Percentiles rank a stretch among this genome's conserved stretches.
These are phyloP conservation scores for Buddleja alternifolia DNA, from an alignment of 257 asterid species.

Conservation along the genomic window DNA sequence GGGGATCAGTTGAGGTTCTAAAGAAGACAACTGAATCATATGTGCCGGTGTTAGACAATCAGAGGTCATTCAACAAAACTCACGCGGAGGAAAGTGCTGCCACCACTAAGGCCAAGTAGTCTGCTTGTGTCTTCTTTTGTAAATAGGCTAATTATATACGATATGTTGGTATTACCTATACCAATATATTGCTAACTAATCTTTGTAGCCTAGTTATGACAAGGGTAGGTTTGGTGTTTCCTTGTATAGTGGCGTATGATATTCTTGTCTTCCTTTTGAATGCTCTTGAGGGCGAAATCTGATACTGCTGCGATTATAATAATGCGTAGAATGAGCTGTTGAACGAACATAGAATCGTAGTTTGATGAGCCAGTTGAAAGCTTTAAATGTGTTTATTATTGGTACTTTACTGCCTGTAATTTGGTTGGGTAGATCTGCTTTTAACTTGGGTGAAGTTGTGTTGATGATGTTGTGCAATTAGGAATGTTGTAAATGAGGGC, in stretches of 20 bases:
- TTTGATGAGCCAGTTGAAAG: too few relatives aligned
- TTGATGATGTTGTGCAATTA: too few relatives aligned
- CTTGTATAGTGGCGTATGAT: not conserved
- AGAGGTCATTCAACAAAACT: constrained; percentile 44
- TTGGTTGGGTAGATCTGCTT: too few relatives aligned
- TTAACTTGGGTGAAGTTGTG: too few relatives aligned
- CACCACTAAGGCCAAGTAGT: constrained; percentile 29
- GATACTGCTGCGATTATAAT: too few relatives aligned
- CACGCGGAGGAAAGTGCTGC: constrained; percentile 33
- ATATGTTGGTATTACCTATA: not conserved
- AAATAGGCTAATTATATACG: constrained; percentile 5
- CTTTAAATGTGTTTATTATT: too few relatives aligned
- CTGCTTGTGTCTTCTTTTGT: not conserved
- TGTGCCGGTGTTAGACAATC: constrained; percentile 51
- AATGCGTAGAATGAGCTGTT: too few relatives aligned
- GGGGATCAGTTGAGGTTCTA: constrained; percentile 37
- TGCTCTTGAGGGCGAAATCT: too few relatives aligned
- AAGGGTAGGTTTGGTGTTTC: not conserved
- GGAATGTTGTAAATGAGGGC: too few relatives aligned
- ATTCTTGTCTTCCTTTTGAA: too few relatives aligned
- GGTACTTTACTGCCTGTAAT: too few relatives aligned
- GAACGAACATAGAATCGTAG: too few relatives aligned
- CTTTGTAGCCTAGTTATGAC: constrained; percentile 4
- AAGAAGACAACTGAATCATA: constrained; percentile 59
- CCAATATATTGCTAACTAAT: not conserved